Percentiles rank a stretch among this genome's conserved stretches.
Evolutionary conservation across 208 protist genomes (phyloP).

Genomic region (Trypanosoma cruzi): DNA sequence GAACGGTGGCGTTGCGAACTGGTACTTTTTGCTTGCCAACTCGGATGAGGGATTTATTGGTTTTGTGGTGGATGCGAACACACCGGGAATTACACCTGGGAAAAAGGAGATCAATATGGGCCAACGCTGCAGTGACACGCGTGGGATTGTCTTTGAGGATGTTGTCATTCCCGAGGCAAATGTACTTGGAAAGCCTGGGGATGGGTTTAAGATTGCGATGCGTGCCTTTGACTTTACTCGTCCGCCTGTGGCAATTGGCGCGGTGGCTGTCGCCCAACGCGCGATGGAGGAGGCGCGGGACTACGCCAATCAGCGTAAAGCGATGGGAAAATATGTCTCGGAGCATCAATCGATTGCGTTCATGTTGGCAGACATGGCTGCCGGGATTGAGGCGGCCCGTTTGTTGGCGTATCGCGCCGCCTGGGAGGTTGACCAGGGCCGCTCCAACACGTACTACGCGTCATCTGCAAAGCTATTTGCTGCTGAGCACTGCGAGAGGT

Average conservation of each 20-base stretch:
- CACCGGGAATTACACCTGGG: conserved; percentile 74
- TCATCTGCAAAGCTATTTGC: conserved; percentile 87
- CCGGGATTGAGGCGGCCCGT: conserved; percentile 81
- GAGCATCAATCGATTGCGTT: conserved; percentile 87
- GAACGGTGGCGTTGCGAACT: conserved; percentile 92
- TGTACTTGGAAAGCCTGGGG: conserved; percentile 65
- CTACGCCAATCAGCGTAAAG: conserved; percentile 81
- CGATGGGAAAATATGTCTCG: conserved; percentile 84
- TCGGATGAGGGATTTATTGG: conserved; percentile 79
- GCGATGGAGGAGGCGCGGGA: conserved; percentile 79
- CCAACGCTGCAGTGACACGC: conserved; percentile 92
- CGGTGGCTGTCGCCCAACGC: conserved; percentile 83
- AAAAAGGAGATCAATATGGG: conserved; percentile 93
- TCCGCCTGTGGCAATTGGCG: conserved; percentile 77
- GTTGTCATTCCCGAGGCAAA: conserved; percentile 87
- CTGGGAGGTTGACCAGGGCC: conserved; percentile 82
- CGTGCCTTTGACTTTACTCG: conserved; percentile 89
- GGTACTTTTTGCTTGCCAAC: conserved; percentile 91
- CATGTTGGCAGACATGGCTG: conserved; percentile 93
- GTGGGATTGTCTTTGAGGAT: conserved; percentile 92
- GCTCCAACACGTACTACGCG: conserved; percentile 87
- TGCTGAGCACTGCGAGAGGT: conserved; percentile 74
- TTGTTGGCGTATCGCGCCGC: conserved; percentile 73
- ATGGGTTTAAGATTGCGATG: conserved; percentile 91
- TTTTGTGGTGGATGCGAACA: conserved; percentile 90